A percentile compares a stretch with the other conserved stretches of the same genome.
Conservation (phyloP, 495 filamentous ascomycete species). For the Aspergillus affinis region DNA sequence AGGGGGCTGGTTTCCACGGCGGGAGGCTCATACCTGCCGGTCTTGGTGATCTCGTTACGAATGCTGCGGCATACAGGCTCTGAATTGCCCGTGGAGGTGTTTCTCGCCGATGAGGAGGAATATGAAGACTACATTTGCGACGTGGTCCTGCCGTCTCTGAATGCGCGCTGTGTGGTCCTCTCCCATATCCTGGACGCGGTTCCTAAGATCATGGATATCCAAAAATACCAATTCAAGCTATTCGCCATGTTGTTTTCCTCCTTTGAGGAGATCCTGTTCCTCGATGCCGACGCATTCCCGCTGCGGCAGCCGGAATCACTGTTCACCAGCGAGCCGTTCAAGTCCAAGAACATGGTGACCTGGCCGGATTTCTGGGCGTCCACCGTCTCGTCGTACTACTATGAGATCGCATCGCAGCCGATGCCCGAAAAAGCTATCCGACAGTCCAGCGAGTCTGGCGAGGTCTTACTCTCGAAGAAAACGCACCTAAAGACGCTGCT, state of each 20-base stretch:
- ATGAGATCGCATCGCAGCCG: conserved; percentile 45
- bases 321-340: conserved; percentile 47
- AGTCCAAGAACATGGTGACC: conserved; percentile 43
- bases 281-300: conserved; percentile 54
- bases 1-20: conserved; percentile 46
- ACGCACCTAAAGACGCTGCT: conserved; percentile 48
- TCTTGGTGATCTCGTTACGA: conserved; percentile 46
- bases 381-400: conserved; percentile 46
- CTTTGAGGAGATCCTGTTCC: conserved; percentile 55
- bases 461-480: conserved; percentile 51
- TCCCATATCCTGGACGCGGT: conserved; percentile 35
- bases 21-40: conserved; percentile 39
- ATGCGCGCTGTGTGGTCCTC: conserved; percentile 49
- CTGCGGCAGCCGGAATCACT: conserved; percentile 44
- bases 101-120: conserved; percentile 42
- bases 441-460: conserved; percentile 52
- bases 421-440: conserved; percentile 25
- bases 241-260: conserved; percentile 55
- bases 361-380: conserved; percentile 59
- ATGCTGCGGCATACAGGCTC: conserved; percentile 55
- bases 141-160: conserved; percentile 42
- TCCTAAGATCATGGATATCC: conserved; percentile 23
- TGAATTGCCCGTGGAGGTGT: conserved; percentile 54
- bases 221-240: conserved; percentile 53
- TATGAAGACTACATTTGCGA: conserved; percentile 53